Evolutionary conservation across 768 basidiomycete genomes (phyloP).

Genomic region (Tephrocybe rancida): DNA sequence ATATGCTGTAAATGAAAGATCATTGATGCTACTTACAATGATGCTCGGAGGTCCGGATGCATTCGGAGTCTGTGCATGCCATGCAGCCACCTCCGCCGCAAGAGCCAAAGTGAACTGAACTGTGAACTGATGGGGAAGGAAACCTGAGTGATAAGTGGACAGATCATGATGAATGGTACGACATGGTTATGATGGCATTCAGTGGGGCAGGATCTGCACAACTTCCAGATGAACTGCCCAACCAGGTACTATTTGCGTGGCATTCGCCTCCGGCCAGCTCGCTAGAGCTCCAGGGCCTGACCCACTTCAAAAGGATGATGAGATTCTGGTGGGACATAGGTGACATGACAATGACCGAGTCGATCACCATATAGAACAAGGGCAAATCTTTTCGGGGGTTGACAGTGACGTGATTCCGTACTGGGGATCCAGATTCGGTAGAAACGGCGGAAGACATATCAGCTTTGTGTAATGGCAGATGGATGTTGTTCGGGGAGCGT

Average conservation of each 20-base stretch:
- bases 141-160: not conserved
- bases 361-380: too few relatives aligned
- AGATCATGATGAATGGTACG: not conserved
- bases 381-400: not conserved
- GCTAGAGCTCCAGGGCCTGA: too few relatives aligned
- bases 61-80: not conserved
- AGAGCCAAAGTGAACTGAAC: not conserved
- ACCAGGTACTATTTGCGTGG: too few relatives aligned
- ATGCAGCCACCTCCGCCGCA: not conserved
- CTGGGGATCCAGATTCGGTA: too few relatives aligned
- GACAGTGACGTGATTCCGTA: not conserved
- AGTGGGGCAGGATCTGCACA: not conserved
- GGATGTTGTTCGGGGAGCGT: too few relatives aligned
- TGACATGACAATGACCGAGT: too few relatives aligned
- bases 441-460: constrained; percentile 1
- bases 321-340: too few relatives aligned
- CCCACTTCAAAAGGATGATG: too few relatives aligned
- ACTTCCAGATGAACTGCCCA: not conserved
- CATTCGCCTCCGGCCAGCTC: too few relatives aligned
- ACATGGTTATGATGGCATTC: not conserved
- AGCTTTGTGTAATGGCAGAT: too few relatives aligned
- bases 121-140: not conserved
- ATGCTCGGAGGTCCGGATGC: constrained; percentile 8
- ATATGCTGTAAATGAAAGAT: too few relatives aligned
- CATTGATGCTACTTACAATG: not conserved